Conservation (phyloP, 2,329 filamentous ascomycete species). For the Verticillium albo-atrum region DNA sequence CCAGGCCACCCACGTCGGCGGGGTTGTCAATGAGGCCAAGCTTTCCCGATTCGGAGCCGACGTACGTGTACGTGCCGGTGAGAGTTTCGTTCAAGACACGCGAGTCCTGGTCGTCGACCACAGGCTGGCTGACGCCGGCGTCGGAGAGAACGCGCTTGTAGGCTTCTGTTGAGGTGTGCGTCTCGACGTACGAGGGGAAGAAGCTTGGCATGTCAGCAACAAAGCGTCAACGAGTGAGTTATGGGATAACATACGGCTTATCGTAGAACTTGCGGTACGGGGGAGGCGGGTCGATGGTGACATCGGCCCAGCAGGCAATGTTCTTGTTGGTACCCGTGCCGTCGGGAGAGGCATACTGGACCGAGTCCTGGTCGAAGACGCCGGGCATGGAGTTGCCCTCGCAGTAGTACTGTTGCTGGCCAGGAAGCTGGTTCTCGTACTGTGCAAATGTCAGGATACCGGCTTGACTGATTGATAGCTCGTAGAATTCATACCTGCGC, state of each 20-base stretch:
- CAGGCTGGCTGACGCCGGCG: constrained; percentile 22
- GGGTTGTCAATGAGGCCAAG: constrained; percentile 27
- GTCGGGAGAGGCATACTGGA: constrained; percentile 18
- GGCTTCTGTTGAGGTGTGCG: constrained; percentile 23
- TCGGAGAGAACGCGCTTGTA: constrained; percentile 29
- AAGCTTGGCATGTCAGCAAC: constrained; percentile 11
- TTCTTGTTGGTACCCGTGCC: constrained; percentile 13
- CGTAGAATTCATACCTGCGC: constrained; percentile 10
- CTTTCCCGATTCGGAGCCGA: constrained; percentile 21
- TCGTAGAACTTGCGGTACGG: constrained; percentile 23
- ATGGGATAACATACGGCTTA: background rate
- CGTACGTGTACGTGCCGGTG: constrained; percentile 21
- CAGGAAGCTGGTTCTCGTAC: constrained; percentile 26
- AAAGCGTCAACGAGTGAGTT: background rate
- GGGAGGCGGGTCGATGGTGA: constrained; percentile 19
- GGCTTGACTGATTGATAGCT: too few relatives aligned
- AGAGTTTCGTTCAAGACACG: constrained; percentile 26
- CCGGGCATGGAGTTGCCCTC: constrained; percentile 25
- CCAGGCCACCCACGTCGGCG: constrained; percentile 25
- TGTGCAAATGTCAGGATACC: background rate
- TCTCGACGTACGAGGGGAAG: constrained; percentile 23
- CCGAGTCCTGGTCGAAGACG: constrained; percentile 20
- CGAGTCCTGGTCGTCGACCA: constrained; percentile 24
- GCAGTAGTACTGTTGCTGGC: constrained; percentile 26
- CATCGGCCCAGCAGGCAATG: constrained; percentile 25